Base-by-base conservation (phyloP, 352 stramenopile genomes). In the Globisporangium spiculum region DNA sequence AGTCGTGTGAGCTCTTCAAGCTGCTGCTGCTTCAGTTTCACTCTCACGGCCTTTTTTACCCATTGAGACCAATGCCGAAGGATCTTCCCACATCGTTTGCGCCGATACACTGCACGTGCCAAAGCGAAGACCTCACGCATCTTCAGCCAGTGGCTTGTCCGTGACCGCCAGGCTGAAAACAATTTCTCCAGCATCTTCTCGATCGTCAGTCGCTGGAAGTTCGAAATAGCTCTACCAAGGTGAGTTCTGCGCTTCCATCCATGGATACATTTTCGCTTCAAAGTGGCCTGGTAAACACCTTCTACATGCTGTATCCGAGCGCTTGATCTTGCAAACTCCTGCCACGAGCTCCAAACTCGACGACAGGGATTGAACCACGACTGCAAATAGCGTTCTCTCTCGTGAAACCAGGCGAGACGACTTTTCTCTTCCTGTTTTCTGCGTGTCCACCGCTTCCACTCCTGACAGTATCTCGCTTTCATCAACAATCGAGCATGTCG, bases 341-440 rank as follows among this genome's bases (percentile, higher is more conserved):
- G 53, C 75, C 77, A 84, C 12, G 63, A 56, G 50, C 64, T 54
- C 77, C 77, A 84, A 1, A 44, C 34, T 52, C 77, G 68, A 16
- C 69, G 75, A 41, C 12, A 20, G 16, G 71, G 69, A 52, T 80
- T 79, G 14, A 64, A 83, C 50, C 73, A 66, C 22, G 75, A 83
- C 1, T 32, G 66, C 12, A 68, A 55, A 27, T 71, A 82, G 1
- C 3, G 30, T 41, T n/a, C 1, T 26, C 68, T 44, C 16, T 12
- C n/a, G 1, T 46, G 63, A 16, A 73, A 73, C 14, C 3, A 7
- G 14, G 3, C 12, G 20, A 66, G 10, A 1, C 26, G 26, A 1
- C 12, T 38, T 24, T 8, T 27, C 2, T 41, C 9, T 4, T 16
- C 10, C 18, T 20, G 46, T 7, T 16, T 34, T 6, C 20, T 24